Percentiles rank a stretch among this genome's conserved stretches.
Conservation (phyloP, 2,329 filamentous ascomycete species). For the Phyllosticta capitalensis region DNA sequence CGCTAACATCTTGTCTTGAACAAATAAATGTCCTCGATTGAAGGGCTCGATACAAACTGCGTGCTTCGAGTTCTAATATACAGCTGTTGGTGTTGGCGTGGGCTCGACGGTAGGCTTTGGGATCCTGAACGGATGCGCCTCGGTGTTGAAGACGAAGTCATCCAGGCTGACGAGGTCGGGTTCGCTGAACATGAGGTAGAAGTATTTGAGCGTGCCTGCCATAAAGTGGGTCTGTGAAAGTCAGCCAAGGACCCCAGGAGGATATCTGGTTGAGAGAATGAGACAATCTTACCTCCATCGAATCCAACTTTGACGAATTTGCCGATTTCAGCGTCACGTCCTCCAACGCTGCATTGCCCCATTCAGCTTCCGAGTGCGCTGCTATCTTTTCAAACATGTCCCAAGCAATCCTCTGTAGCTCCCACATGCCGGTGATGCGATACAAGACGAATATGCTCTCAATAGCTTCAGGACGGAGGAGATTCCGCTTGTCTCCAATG, state of each 20-base stretch:
- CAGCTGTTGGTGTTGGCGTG: background rate
- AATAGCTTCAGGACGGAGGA: conserved; percentile 47
- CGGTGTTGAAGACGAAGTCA: conserved; percentile 40
- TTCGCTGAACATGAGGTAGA: conserved; percentile 38
- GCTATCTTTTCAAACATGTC: conserved; percentile 41
- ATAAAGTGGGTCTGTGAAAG: conserved; percentile 36
- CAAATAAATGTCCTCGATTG: too few species aligned
- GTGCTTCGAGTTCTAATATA: background rate
- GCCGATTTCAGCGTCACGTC: conserved; percentile 31
- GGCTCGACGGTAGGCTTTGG: conserved; percentile 9
- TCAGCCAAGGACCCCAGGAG: background rate
- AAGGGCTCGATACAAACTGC: background rate
- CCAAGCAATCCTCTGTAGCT: conserved; percentile 38
- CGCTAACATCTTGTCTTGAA: too few species aligned
- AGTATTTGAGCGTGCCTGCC: conserved; percentile 42
- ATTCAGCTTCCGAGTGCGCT: conserved; percentile 32
- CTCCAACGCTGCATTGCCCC: conserved; percentile 37
- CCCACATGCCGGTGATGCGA: conserved; percentile 47
- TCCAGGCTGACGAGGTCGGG: conserved; percentile 35
- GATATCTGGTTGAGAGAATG: too few species aligned
- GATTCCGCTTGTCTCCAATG: conserved; percentile 36
- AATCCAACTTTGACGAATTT: conserved; percentile 29
- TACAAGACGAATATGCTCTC: conserved; percentile 54
- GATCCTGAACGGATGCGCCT: conserved; percentile 37
- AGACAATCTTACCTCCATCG: conserved; percentile 39